These are phyloP conservation scores for Trichoderma koningii DNA, from an alignment of 2,329 filamentous ascomycete species.

Conservation along the genomic window DNA sequence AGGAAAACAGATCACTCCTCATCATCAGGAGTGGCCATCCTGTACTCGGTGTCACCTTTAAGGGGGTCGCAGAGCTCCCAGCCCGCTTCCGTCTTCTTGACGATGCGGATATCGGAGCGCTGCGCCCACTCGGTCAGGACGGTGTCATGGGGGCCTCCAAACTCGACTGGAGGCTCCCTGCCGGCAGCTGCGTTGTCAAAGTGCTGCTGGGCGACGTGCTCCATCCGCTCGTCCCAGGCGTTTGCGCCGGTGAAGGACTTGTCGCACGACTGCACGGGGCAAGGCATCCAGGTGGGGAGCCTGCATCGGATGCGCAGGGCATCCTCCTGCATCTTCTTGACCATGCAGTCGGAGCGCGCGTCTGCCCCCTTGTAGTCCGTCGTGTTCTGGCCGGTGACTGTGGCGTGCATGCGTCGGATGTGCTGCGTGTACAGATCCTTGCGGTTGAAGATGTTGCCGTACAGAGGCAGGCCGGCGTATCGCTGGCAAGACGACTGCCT, in stretches of 20 bases:
- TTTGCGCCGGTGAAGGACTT: slow-evolving; percentile 59
- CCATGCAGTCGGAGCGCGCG: slow-evolving; percentile 52
- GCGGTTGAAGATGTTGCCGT: slow-evolving; percentile 76
- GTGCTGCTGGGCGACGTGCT: slow-evolving; percentile 77
- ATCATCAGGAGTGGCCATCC: slow-evolving; percentile 3
- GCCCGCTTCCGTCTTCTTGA: slow-evolving; percentile 33
- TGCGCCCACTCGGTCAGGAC: slow-evolving; percentile 48
- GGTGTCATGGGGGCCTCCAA: slow-evolving; percentile 44
- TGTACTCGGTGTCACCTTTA: slow-evolving; percentile 29
- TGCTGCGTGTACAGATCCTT: slow-evolving; percentile 93
- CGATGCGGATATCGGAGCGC: slow-evolving; percentile 38
- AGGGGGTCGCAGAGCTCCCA: slow-evolving; percentile 43
- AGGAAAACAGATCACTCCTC: neutral
- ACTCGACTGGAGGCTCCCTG: slow-evolving; percentile 37
- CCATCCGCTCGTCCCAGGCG: slow-evolving; percentile 81
- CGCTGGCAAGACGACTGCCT: slow-evolving; percentile 31
- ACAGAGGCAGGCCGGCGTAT: slow-evolving; percentile 42
- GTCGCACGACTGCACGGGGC: slow-evolving; percentile 64
- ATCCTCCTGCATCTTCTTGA: slow-evolving; percentile 57
- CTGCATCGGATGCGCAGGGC: slow-evolving; percentile 64
- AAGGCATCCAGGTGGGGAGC: slow-evolving; percentile 61
- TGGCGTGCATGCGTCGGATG: slow-evolving; percentile 77
- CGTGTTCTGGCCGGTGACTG: slow-evolving; percentile 45
- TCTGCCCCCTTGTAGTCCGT: slow-evolving; percentile 41
- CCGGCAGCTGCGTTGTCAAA: slow-evolving; percentile 55